Percentiles rank a stretch among this genome's conserved stretches.
These are phyloP conservation scores for Colletotrichum lupini DNA, from an alignment of 2,329 filamentous ascomycete species.

Conservation along the genomic window DNA sequence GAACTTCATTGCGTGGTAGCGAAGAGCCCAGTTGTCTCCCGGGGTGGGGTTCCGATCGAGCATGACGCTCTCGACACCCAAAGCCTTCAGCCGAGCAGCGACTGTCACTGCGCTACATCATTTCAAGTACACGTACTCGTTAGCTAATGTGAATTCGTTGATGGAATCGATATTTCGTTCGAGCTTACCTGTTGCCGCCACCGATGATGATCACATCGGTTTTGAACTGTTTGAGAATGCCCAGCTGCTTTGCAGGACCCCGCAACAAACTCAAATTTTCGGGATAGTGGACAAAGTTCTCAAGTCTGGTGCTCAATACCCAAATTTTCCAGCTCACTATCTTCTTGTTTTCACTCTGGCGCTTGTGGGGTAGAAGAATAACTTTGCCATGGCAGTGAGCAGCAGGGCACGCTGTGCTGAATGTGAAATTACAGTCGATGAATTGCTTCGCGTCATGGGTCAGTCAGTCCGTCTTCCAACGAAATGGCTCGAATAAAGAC, in stretches of 20 bases:
- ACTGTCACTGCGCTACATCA: slow-evolving; percentile 40
- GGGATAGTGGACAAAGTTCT: slow-evolving; percentile 37
- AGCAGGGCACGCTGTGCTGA: slow-evolving; percentile 43
- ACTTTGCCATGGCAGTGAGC: slow-evolving; percentile 45
- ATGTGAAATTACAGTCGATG: slow-evolving; percentile 39
- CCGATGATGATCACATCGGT: slow-evolving; percentile 49
- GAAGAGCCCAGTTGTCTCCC: slow-evolving; percentile 52
- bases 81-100: slow-evolving; percentile 50
- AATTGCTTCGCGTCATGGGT: neutral
- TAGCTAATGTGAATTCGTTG: neutral
- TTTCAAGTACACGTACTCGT: neutral
- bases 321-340: slow-evolving; percentile 47
- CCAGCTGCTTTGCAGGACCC: slow-evolving; percentile 36
- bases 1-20: slow-evolving; percentile 51
- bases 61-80: slow-evolving; percentile 48
- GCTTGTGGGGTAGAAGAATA: slow-evolving; percentile 42
- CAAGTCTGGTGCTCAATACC: slow-evolving; percentile 45
- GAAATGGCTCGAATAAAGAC: neutral
- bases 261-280: slow-evolving; percentile 43
- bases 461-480: neutral
- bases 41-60: slow-evolving; percentile 46
- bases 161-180: neutral
- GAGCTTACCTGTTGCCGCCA: slow-evolving; percentile 45
- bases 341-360: neutral
- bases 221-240: slow-evolving; percentile 36